A percentile compares a stretch with the other conserved stretches of the same genome.
These are phyloP conservation scores for Collybiopsis confluens DNA, from an alignment of 768 basidiomycete species.

Conservation along the genomic window DNA sequence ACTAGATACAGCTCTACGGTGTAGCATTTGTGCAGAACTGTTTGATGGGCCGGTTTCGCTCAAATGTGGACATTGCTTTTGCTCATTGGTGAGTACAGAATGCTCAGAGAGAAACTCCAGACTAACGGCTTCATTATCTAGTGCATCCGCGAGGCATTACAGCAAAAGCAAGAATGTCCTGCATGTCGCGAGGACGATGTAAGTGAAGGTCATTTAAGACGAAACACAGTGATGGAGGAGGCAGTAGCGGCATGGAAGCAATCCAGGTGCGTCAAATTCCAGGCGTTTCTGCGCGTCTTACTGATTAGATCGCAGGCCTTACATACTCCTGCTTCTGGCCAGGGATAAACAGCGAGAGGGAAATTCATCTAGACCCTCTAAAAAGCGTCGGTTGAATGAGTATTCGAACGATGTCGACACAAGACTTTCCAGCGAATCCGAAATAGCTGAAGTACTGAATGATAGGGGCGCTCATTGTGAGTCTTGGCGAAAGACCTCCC, in stretches of 20 bases:
- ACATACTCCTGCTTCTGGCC: conserved; percentile 37
- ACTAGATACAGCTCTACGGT: conserved; percentile 64
- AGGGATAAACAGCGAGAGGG: conserved; percentile 20
- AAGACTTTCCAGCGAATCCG: conserved; percentile 16
- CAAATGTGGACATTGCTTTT: conserved; percentile 78
- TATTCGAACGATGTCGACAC: conserved; percentile 23
- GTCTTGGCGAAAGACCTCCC: not conserved
- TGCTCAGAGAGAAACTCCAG: not conserved
- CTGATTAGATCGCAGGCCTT: conserved; percentile 28
- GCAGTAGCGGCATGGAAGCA: conserved; percentile 65
- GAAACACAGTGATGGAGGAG: conserved; percentile 69
- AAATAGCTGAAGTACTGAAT: not conserved
- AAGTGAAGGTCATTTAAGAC: conserved; percentile 60
- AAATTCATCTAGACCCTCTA: not conserved
- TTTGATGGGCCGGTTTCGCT: conserved; percentile 72
- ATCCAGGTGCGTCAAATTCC: conserved; percentile 49
- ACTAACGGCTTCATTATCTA: conserved; percentile 20
- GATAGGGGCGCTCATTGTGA: not conserved
- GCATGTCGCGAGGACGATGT: conserved; percentile 53
- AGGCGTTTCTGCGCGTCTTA: not conserved
- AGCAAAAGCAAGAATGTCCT: conserved; percentile 66
- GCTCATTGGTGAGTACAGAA: conserved; percentile 54
- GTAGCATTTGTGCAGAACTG: conserved; percentile 73
- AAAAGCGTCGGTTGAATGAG: conserved; percentile 12
- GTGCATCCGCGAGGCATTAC: conserved; percentile 67